These are phyloP conservation scores for Fusarium sp. DNA, from an alignment of 2,329 filamentous ascomycete genomes.

Conservation along the genomic window DNA sequence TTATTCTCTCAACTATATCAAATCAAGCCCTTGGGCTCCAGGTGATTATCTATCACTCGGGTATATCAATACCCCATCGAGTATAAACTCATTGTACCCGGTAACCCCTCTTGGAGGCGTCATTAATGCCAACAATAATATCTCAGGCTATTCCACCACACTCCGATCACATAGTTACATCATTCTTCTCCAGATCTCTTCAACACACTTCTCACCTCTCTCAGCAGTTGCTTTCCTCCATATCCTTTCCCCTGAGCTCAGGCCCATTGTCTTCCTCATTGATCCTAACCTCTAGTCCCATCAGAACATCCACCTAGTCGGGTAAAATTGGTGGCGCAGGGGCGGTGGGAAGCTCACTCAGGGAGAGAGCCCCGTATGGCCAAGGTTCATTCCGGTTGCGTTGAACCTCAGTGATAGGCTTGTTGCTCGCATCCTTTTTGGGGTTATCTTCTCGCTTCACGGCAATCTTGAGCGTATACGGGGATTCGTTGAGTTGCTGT, in stretches of 20 bases:
- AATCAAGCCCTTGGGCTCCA: not conserved
- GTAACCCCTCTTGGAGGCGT: not conserved
- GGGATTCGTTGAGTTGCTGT: not conserved
- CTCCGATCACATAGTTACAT: no score
- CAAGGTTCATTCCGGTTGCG: not conserved
- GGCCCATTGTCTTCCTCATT: not conserved
- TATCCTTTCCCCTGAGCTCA: not conserved
- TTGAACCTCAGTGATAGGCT: not conserved
- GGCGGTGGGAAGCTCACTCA: not conserved
- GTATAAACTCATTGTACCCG: not conserved
- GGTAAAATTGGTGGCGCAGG: not conserved
- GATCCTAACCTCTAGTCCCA: not conserved
- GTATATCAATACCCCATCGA: not conserved
- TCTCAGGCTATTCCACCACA: no score
- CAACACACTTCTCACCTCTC: not conserved
- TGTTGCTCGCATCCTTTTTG: not conserved
- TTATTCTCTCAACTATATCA: not conserved
- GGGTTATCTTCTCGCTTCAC: not conserved
- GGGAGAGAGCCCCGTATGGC: not conserved
- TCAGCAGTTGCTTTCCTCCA: not conserved
- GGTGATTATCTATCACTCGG: not conserved
- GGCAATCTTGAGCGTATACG: not conserved
- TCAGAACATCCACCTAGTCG: not conserved
- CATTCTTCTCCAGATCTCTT: not conserved
- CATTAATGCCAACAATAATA: no score